phyloP scores from a whole-genome alignment of 371 early-diverging fungal genomes.

The Rhizopus sp. region DNA sequence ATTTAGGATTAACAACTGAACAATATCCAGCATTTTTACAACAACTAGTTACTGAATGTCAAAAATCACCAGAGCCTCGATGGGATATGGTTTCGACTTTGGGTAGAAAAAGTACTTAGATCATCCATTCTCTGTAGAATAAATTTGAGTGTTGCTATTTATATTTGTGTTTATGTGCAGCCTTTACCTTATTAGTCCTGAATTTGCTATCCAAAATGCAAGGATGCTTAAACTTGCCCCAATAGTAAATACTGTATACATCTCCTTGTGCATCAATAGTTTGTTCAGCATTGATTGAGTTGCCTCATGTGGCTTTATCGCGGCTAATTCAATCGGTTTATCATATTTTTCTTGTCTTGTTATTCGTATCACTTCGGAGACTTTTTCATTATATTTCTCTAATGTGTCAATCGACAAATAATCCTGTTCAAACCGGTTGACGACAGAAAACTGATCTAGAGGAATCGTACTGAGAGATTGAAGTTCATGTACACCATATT shows the following conservation, averaged over 20 bases:
- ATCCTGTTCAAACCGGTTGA: constrained; percentile 31
- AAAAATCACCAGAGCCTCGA: constrained; percentile 15
- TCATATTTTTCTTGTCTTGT: constrained; percentile 17
- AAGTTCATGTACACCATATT: constrained; percentile 41
- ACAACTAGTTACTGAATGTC: constrained; percentile 7
- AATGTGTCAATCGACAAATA: constrained; percentile 13
- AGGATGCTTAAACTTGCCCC: constrained; percentile 45
- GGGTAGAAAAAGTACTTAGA: constrained; percentile 11
- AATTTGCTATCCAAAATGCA: constrained; percentile 39
- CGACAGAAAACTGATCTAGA: constrained; percentile 36
- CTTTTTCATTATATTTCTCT: background rate
- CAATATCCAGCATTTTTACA: constrained; percentile 24
- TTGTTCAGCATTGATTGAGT: constrained; percentile 9
- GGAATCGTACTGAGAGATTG: constrained; percentile 44
- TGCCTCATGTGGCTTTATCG: background rate
- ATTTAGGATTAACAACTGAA: constrained; percentile 12
- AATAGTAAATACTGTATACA: constrained; percentile 36
- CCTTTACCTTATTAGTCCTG: constrained; percentile 34
- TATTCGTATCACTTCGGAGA: constrained; percentile 16
- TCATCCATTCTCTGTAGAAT: background rate
- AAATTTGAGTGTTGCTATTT: too few species aligned
- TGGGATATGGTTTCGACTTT: constrained; percentile 24
- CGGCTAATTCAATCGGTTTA: constrained; percentile 17
- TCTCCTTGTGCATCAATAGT: constrained; percentile 17
- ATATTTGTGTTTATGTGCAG: too few species aligned